phyloP scores from a whole-genome alignment of 805 yeast genomes.

The Grigorovia jiainica region DNA sequence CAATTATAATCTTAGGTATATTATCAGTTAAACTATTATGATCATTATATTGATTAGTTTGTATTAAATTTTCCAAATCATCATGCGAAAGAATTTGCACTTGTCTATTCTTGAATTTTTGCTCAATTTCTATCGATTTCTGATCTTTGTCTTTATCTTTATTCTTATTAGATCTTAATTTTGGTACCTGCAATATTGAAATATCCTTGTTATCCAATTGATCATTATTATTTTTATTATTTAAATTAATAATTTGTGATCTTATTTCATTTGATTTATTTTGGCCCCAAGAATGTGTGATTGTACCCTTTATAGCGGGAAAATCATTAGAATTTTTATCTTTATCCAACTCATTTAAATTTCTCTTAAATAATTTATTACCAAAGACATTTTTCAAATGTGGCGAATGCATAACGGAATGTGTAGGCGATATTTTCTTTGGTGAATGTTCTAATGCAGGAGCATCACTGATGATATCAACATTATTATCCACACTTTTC shows the following conservation, averaged over 20 bases:
- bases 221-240: background rate
- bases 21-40: background rate
- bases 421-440: background rate
- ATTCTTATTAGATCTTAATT: background rate
- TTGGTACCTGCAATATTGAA: background rate
- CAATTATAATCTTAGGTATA: constrained; percentile 4
- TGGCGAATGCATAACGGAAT: background rate
- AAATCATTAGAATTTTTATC: constrained; percentile 6
- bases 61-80: constrained; percentile 17
- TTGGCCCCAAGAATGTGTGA: constrained; percentile 42
- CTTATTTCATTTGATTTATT: background rate
- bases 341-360: background rate
- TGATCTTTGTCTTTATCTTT: too few relatives aligned
- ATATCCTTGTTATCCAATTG: background rate
- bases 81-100: constrained; percentile 24
- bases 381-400: background rate
- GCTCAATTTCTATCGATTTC: background rate
- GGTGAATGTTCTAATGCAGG: background rate
- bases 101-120: constrained; percentile 19
- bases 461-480: background rate
- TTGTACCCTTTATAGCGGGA: constrained; percentile 37
- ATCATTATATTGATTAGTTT: background rate
- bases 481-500: too few relatives aligned
- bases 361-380: background rate
- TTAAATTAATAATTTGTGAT: background rate